Evolutionary conservation across 805 yeast genomes (phyloP).

Genomic region (Candida dendrica): DNA sequence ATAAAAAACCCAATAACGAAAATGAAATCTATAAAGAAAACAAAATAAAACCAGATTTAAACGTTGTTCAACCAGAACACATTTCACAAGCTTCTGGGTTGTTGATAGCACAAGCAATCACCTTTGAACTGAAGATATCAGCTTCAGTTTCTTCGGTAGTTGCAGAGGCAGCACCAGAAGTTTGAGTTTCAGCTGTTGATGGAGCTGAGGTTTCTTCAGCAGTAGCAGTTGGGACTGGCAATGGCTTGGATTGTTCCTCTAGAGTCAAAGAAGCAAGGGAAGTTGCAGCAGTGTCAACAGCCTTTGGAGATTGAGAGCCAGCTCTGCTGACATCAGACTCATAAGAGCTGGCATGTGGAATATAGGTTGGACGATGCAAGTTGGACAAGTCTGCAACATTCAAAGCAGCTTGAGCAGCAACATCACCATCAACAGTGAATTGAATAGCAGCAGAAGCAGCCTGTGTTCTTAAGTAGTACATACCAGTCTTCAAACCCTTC

Average conservation of each 20-base stretch:
- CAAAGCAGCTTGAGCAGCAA: conserved; percentile 88
- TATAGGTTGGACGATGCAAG: conserved; percentile 30
- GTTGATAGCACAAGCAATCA: conserved; percentile 91
- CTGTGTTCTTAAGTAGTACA: conserved; percentile 92
- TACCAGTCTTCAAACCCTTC: conserved; percentile 93
- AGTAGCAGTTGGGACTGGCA: conserved; percentile 20
- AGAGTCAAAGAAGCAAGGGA: conserved; percentile 35
- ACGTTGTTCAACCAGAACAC: conserved; percentile 82
- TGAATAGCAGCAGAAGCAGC: conserved; percentile 96
- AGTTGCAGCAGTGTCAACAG: conserved; percentile 26
- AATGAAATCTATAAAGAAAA: neutral
- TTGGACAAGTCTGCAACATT: conserved; percentile 26
- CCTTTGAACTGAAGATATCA: conserved; percentile 89
- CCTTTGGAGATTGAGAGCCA: conserved; percentile 25
- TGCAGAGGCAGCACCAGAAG: conserved; percentile 26
- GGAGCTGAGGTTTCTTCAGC: conserved; percentile 23
- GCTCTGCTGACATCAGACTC: conserved; percentile 15
- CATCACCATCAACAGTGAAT: conserved; percentile 81
- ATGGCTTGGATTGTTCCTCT: conserved; percentile 25
- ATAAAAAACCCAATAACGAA: neutral
- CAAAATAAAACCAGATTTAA: neutral
- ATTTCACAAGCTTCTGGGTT: conserved; percentile 97
- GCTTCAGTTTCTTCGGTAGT: conserved; percentile 41
- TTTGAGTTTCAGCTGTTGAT: conserved; percentile 24
- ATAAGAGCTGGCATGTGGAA: conserved; percentile 17